Evolutionary conservation across 352 stramenopile genomes (phyloP).

Genomic region (Phytophthora kernoviae): DNA sequence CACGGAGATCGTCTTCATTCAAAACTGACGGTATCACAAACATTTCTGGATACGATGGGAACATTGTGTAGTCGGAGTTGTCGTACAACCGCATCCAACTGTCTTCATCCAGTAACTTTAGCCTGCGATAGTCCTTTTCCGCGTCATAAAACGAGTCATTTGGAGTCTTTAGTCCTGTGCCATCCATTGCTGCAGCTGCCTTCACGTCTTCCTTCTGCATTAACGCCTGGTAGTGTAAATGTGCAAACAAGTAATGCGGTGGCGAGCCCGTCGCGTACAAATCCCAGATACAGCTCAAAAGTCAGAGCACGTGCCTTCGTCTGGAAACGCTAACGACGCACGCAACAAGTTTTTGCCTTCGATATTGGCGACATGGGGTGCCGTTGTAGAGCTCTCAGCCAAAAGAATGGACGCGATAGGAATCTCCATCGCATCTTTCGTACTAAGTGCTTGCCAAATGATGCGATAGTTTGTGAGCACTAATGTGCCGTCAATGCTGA

Average conservation of each 20-base stretch:
- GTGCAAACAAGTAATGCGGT: slow-evolving; percentile 76
- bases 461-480: slow-evolving; percentile 87
- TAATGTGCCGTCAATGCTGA: slow-evolving; percentile 85
- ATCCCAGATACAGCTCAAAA: slow-evolving; percentile 80
- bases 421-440: slow-evolving; percentile 83
- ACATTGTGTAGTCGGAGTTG: slow-evolving; percentile 90
- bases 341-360: slow-evolving; percentile 85
- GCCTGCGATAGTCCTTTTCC: slow-evolving; percentile 78
- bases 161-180: slow-evolving; percentile 49
- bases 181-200: slow-evolving; percentile 8
- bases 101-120: slow-evolving; percentile 82
- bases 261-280: slow-evolving; percentile 50
- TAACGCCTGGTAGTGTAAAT: slow-evolving; percentile 75
- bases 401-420: slow-evolving; percentile 75
- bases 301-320: slow-evolving; percentile 78
- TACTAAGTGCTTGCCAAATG: slow-evolving; percentile 84
- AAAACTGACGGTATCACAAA: slow-evolving; percentile 94
- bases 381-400: slow-evolving; percentile 82
- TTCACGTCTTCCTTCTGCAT: slow-evolving; percentile 42
- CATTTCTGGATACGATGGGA: slow-evolving; percentile 93
- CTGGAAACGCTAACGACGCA: slow-evolving; percentile 83
- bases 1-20: slow-evolving; percentile 88
- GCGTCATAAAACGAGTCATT: slow-evolving; percentile 70
- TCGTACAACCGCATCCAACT: slow-evolving; percentile 86
- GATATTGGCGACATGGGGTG: slow-evolving; percentile 83